Percentiles rank a stretch among this genome's conserved stretches.
Conservation (phyloP, 768 basidiomycete genomes). For the Ramaria sp. region DNA sequence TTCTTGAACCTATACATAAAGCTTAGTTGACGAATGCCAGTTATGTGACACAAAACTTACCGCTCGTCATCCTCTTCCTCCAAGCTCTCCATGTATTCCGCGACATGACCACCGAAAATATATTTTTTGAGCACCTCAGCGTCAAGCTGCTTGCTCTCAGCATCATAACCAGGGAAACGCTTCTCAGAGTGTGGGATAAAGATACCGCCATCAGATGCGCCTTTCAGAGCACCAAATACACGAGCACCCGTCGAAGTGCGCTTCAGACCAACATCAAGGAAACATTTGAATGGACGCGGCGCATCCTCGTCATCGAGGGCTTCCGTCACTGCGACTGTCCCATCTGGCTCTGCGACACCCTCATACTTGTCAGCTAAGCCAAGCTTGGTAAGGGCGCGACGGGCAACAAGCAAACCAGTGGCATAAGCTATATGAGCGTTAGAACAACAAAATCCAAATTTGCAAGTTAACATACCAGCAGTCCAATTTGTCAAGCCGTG, state of each 20-base stretch:
- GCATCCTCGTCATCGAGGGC: conserved; percentile 83
- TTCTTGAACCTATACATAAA: conserved; percentile 77
- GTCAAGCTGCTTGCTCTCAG: conserved; percentile 86
- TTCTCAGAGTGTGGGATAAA: conserved; percentile 97
- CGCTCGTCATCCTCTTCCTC: conserved; percentile 99
- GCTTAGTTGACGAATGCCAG: conserved; percentile 9
- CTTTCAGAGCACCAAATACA: conserved; percentile 98
- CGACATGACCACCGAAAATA: conserved; percentile 94
- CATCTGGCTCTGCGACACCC: conserved; percentile 87
- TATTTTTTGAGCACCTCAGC: conserved; percentile 95
- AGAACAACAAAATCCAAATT: conserved; percentile 2
- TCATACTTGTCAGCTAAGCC: conserved; percentile 97
- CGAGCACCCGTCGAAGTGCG: conserved; percentile 97
- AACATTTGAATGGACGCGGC: conserved; percentile 97
- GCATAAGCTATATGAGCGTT: conserved; percentile 62
- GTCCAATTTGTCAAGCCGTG: conserved; percentile 99
- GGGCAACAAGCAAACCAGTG: conserved; percentile 89
- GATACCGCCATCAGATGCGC: conserved; percentile 95
- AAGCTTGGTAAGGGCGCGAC: conserved; percentile 89
- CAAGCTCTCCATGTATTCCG: conserved; percentile 98
- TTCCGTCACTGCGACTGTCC: conserved; percentile 75
- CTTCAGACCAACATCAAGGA: conserved; percentile 96
- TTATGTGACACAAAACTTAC: conserved; percentile 26
- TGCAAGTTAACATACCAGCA: conserved; percentile 46
- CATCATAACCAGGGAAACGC: conserved; percentile 96